A percentile compares a stretch with the other conserved stretches of the same genome.
phyloP scores from a whole-genome alignment of 495 filamentous ascomycete species.

The Endocarpon pusillum region DNA sequence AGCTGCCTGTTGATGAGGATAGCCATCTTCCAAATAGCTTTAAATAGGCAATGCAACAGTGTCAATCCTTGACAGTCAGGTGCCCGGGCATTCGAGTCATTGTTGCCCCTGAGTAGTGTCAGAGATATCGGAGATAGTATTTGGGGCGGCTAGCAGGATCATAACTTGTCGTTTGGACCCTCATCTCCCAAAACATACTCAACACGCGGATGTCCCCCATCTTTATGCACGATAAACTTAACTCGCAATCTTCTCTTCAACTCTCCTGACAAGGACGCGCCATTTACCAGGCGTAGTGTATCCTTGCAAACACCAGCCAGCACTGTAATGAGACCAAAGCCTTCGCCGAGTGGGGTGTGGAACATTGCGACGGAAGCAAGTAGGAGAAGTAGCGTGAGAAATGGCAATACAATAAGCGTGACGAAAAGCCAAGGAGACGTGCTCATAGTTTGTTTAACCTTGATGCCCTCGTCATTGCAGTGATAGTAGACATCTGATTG shows the following conservation, averaged over 20 bases:
- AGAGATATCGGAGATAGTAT: too few relatives aligned
- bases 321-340: constrained; percentile 6
- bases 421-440: constrained; percentile 5
- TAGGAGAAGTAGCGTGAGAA: constrained; percentile 1
- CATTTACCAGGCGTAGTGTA: constrained; percentile 6
- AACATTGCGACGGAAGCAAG: constrained; percentile 2
- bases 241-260: background rate
- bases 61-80: too few relatives aligned
- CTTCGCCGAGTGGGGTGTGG: constrained; percentile 3
- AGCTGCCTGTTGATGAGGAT: too few relatives aligned
- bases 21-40: too few relatives aligned
- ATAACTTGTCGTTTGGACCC: too few relatives aligned
- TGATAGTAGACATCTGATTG: too few relatives aligned
- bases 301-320: constrained; percentile 6
- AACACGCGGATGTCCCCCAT: background rate
- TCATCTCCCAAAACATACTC: too few relatives aligned
- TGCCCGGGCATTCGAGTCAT: too few relatives aligned
- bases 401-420: constrained; percentile 3
- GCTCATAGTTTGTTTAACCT: constrained; percentile 4
- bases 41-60: too few relatives aligned
- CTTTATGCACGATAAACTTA: background rate
- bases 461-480: too few relatives aligned
- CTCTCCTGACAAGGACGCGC: constrained; percentile 7
- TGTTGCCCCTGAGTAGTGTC: too few relatives aligned
- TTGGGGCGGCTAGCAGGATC: too few relatives aligned